These are phyloP conservation scores for Cordyceps cicadae DNA, from an alignment of 2,329 filamentous ascomycete species.

Conservation along the genomic window DNA sequence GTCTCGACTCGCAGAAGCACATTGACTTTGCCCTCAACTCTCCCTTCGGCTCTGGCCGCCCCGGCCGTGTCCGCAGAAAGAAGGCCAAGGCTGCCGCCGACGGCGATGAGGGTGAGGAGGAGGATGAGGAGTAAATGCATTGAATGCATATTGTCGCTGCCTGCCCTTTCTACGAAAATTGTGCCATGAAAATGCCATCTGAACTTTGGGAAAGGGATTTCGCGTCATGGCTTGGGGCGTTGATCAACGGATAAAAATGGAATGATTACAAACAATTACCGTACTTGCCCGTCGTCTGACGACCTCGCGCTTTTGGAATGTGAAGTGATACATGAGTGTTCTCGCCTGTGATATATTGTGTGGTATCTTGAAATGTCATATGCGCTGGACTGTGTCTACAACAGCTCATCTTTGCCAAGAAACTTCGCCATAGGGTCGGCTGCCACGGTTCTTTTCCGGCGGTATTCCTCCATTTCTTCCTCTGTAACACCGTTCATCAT, in stretches of 20 bases:
- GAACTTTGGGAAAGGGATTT: conserved; percentile 29
- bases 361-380: conserved; percentile 14
- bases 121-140: conserved; percentile 65
- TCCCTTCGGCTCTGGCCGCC: conserved; percentile 93
- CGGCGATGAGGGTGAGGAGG: conserved; percentile 71
- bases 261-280: conserved; percentile 23
- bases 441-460: conserved; percentile 62
- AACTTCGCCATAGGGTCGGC: conserved; percentile 84
- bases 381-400: conserved; percentile 21
- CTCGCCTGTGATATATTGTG: background rate
- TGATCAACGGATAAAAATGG: conserved; percentile 36
- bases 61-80: conserved; percentile 98
- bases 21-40: conserved; percentile 98
- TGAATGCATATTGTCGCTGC: conserved; percentile 23
- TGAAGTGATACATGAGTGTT: background rate
- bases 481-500: conserved; percentile 72
- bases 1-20: conserved; percentile 99
- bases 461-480: conserved; percentile 79
- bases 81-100: conserved; percentile 95
- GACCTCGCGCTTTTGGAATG: background rate
- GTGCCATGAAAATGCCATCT: conserved; percentile 28
- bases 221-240: conserved; percentile 44
- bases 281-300: background rate
- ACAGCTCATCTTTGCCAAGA: conserved; percentile 62
- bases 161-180: conserved; percentile 21